Conservation (phyloP, 2,329 filamentous ascomycete genomes). For the Hypoxylon sp. region DNA sequence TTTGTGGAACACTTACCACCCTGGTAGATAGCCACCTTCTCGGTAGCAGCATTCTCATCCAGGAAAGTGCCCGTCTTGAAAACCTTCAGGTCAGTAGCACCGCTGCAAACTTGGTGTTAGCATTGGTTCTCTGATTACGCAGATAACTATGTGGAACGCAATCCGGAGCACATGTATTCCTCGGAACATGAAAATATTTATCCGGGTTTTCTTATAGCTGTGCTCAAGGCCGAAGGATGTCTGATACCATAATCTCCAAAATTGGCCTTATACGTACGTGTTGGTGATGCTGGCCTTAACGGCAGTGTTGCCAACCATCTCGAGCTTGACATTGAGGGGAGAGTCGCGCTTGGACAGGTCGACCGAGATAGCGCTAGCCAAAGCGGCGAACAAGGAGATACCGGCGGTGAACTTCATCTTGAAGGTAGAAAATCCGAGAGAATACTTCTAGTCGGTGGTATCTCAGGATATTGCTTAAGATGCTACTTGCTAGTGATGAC, state of each 20-base stretch:
- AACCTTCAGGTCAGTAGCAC: slow-evolving; percentile 64
- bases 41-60: slow-evolving; percentile 63
- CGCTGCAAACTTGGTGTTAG: slow-evolving; percentile 47
- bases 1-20: slow-evolving; percentile 57
- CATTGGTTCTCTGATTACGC: not conserved
- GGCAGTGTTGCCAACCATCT: slow-evolving; percentile 66
- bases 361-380: slow-evolving; percentile 57
- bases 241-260: not conserved
- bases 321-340: slow-evolving; percentile 62
- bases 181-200: not conserved
- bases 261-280: slow-evolving; percentile 51
- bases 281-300: slow-evolving; percentile 70
- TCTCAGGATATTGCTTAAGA: slow-evolving; percentile 36
- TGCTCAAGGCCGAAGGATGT: not conserved
- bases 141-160: not conserved
- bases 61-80: slow-evolving; percentile 69
- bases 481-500: slow-evolving; percentile 43
- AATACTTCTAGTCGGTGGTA: slow-evolving; percentile 14
- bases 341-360: slow-evolving; percentile 56
- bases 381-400: slow-evolving; percentile 56
- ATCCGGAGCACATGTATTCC: not conserved
- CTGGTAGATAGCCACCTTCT: slow-evolving; percentile 68
- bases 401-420: slow-evolving; percentile 60
- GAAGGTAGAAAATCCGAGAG: slow-evolving; percentile 26
- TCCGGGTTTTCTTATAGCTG: not conserved